phyloP scores from a whole-genome alignment of 164 flowering plant species.

The Macadamia integrifolia region DNA sequence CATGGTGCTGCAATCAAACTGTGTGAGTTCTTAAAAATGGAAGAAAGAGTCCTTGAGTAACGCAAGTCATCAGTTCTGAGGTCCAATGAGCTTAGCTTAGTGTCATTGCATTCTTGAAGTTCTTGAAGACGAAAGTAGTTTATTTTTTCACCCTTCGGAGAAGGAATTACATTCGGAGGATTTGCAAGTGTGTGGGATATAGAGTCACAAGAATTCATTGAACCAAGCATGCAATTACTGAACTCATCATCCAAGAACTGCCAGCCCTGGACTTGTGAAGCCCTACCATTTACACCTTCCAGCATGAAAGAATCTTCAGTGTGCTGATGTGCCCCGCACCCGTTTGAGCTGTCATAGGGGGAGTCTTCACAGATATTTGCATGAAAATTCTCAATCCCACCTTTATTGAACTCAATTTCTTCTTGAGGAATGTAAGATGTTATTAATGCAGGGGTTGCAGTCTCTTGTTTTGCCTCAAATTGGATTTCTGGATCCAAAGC shows the following conservation, averaged over 20 bases:
- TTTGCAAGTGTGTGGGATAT: slow-evolving; percentile 50
- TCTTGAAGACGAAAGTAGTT: slow-evolving; percentile 21
- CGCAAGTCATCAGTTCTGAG: slow-evolving; percentile 41
- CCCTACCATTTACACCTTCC: slow-evolving; percentile 43
- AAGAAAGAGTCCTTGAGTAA: slow-evolving; percentile 52
- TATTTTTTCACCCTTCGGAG: slow-evolving; percentile 22
- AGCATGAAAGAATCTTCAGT: slow-evolving; percentile 54
- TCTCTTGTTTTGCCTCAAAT: slow-evolving; percentile 12
- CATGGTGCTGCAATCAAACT: slow-evolving; percentile 24
- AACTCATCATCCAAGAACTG: slow-evolving; percentile 63
- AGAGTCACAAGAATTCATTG: slow-evolving; percentile 58
- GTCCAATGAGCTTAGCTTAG: slow-evolving; percentile 37
- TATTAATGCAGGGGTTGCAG: background rate
- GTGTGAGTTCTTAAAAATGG: slow-evolving; percentile 40
- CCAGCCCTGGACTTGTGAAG: slow-evolving; percentile 67
- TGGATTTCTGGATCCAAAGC: slow-evolving; percentile 20
- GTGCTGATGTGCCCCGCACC: slow-evolving; percentile 38
- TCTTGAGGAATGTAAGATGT: slow-evolving; percentile 11
- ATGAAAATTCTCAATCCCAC: slow-evolving; percentile 13
- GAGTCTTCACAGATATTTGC: slow-evolving; percentile 33
- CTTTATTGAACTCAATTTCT: slow-evolving; percentile 24
- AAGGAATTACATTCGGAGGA: slow-evolving; percentile 24
- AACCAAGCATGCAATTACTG: slow-evolving; percentile 43
- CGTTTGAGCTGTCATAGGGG: slow-evolving; percentile 47
- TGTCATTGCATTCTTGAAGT: slow-evolving; percentile 36